Conservation (phyloP, 108 stramenopile species). For the Epithemia pelagica region DNA sequence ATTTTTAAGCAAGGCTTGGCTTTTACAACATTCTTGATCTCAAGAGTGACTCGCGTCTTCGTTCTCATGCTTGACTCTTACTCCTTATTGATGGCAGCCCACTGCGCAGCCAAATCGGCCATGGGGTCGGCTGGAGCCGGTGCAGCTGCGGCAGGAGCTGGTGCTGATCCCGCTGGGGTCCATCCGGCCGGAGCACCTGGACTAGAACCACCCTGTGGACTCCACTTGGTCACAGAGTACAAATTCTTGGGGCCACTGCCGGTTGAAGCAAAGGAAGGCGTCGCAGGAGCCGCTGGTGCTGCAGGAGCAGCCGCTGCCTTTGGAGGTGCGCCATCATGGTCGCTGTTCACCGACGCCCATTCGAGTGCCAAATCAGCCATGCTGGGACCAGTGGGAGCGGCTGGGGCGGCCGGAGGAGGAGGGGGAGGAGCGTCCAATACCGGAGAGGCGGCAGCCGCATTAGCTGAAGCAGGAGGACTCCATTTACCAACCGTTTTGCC, state of each 20-base stretch:
- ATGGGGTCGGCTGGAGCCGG: neutral
- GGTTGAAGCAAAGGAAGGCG: neutral
- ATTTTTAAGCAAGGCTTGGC: too few relatives aligned
- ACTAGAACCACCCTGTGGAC: neutral
- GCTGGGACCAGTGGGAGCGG: neutral
- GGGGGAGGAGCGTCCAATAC: too few relatives aligned
- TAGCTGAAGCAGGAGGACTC: neutral
- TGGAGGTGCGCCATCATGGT: neutral
- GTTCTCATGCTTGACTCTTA: too few relatives aligned
- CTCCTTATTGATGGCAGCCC: neutral
- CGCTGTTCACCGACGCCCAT: neutral
- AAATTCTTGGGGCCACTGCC: neutral
- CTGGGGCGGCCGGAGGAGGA: too few relatives aligned
- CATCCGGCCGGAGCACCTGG: neutral
- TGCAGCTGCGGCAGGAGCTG: neutral
- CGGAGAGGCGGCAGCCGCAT: neutral
- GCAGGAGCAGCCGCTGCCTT: too few relatives aligned
- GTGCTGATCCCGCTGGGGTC: neutral
- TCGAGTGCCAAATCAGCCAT: neutral
- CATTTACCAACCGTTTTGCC: neutral
- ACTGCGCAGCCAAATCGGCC: neutral
- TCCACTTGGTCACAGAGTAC: constrained; percentile 3
- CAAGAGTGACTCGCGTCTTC: too few relatives aligned
- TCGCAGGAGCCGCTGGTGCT: too few relatives aligned
- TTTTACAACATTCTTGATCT: too few relatives aligned